Base-by-base conservation (phyloP, 148 eudicot genomes). In the Nepenthes mirabilis region DNA sequence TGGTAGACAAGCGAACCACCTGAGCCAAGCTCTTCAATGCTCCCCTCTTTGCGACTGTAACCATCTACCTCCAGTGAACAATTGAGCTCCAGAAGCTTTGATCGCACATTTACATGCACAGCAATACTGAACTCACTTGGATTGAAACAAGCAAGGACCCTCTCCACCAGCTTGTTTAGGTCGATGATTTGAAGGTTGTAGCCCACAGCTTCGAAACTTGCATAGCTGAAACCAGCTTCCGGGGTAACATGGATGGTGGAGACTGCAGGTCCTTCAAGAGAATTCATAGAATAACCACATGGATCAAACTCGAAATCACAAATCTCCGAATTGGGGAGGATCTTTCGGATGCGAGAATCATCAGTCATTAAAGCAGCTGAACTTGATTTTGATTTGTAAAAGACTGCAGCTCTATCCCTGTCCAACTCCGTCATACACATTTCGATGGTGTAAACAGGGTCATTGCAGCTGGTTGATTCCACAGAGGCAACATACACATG, bases 211-310 rank as follows among this genome's bases (percentile, higher is more conserved):
- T 88, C 96, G 59, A 88, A 88, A 50, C 96, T 88, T 0, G 96
- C 96, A 40, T 85, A 83, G 55, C 96, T 88, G 64, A 88, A 88
- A 3, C 89, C 91, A 56, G 85, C 96, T 75, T 88, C 96, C 0
- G 89, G 96, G 1, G 96, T 88, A 1, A 88, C 77, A 56, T 88
- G 96, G 56, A 88, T 85, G 11, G 96, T 88, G 12, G 96, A 85
- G 55, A 85, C 62, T 6, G 87, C 83, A 1, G 63, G 64, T 6
- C 73, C 82, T 75, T 88, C 85, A 13, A 88, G 63, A 1, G 96
- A 71, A 59, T 88, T 88, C 96, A 88, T 88, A 11, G 96, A 88
- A 73, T 85, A 88, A 10, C 91, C 96, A 70, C 96, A 88, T 0
- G 91, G 96, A 6, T 88, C 91, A 55, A 88, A 88, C 14, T 81